These are phyloP conservation scores for Lagerstroemia speciosa DNA, from an alignment of 345 rosid genomes.

Conservation along the genomic window DNA sequence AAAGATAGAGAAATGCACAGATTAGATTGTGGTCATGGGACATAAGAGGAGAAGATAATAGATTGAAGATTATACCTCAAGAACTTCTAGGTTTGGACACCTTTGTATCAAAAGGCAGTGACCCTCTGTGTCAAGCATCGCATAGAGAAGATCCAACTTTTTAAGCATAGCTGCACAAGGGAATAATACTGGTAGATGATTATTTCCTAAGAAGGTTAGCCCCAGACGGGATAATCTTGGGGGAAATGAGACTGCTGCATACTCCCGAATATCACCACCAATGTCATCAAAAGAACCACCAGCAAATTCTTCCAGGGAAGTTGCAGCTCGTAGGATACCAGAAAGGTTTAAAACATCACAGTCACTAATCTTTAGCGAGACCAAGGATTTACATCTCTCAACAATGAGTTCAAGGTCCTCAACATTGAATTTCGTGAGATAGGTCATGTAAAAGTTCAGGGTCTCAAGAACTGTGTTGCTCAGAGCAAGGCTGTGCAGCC, in stretches of 20 bases:
- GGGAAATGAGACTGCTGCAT: constrained; percentile 48
- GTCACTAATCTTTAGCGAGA: constrained; percentile 69
- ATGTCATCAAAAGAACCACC: constrained; percentile 63
- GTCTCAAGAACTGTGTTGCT: constrained; percentile 68
- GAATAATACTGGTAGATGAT: neutral
- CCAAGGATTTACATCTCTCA: constrained; percentile 49
- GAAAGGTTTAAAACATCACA: constrained; percentile 60
- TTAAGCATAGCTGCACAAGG: constrained; percentile 6
- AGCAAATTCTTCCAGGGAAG: constrained; percentile 73
- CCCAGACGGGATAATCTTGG: constrained; percentile 60
- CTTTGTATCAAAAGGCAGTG: constrained; percentile 10
- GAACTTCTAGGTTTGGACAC: constrained; percentile 11
- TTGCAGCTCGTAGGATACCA: constrained; percentile 58
- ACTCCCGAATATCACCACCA: constrained; percentile 20
- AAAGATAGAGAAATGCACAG: too few relatives aligned
- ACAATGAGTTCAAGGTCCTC: constrained; percentile 74
- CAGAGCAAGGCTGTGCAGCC: constrained; percentile 83
- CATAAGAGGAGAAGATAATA: neutral
- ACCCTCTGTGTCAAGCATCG: constrained; percentile 7
- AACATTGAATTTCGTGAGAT: constrained; percentile 37
- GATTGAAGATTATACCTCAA: constrained; percentile 1
- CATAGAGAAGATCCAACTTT: constrained; percentile 10
- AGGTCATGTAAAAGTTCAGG: constrained; percentile 76
- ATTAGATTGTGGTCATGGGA: too few relatives aligned
- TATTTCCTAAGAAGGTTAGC: constrained; percentile 15